Evolutionary conservation across 2,329 filamentous ascomycete species (phyloP), one percentile per base, ranked within the genome.

Genomic region (Zalaria obscura): DNA sequence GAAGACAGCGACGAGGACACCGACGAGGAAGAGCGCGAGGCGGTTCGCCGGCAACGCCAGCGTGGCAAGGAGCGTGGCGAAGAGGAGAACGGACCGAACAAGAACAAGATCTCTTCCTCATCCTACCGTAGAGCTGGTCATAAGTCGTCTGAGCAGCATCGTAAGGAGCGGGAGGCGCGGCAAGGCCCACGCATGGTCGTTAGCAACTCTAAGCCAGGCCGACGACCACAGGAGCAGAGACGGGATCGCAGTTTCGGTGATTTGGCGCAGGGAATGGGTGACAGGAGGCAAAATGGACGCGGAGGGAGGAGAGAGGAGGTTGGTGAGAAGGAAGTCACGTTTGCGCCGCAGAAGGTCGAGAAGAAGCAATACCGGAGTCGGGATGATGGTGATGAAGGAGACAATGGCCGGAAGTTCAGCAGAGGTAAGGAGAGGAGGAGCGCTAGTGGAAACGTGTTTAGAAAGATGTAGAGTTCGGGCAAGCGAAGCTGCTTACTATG

Each of bases 361-460:
- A 61, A 59, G 53, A 62, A 55, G 46, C 39, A 38, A 43, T 42
- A 52, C 47, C 55, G 55, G 48, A 46, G 43, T 39, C 38, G 47
- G 26, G 40, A 44, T 29, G 40, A 45, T 38, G 48, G 39, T 8
- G 56, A 59, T 28, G 57, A 57, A 5, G 47, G 46, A 26, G 55
- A 52, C 5, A 51, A 55, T 27, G 57, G 57, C 27, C 50, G 52
- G 33, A 52, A 48, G 38, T 34, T 49, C 7, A 42, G 45, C 26
- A 48, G 55, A 36, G 51, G 38, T 34, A 65, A 67, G 43, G 64
- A 67, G 27, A 74, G 83, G 52, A 68, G 83, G 52, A 87, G 80
- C 60, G 83, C 83, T 39, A 86, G 81, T 61, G 73, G 72, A 40
- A 88, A 89, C 61, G 78, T 78, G 34, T 83, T 87, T 59, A 73